Evolutionary conservation across 179 eudicot genomes (phyloP), one percentile per base, ranked within the genome.

Genomic region (Spergularia azorica): DNA sequence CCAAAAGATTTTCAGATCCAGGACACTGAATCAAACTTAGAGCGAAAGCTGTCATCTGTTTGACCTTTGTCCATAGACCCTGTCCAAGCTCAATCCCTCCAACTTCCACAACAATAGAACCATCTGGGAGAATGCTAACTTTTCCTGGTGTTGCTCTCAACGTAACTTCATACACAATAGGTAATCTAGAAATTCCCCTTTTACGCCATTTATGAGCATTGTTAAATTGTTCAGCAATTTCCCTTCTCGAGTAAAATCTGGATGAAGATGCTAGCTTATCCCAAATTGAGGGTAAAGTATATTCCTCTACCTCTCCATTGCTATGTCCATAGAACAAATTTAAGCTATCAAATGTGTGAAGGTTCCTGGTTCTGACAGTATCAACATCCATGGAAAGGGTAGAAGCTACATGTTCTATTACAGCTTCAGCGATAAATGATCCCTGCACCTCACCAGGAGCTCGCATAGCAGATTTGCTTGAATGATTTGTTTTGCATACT

Each of bases 51-150:
- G 94, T 67, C 88, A 90, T 90, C 79, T 95, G 99, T 78, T 87
- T 93, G 14, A 95, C 99, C 88, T 95, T 95, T 8, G 99, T 95
- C 97, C 97, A 93, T 10, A 95, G 87, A 80, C 99, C 99, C 82
- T 95, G 97, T 16, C 99, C 99, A 57, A 92, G 61, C 80, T 94
- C 98, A 75, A 94, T 90, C 66, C 98, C 98, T 74, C 98, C 98
- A 64, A 94, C 92, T 87, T 94, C 98, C 16, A 91, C 98, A 71
- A 87, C 94, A 56, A 94, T 61, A 4, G 98, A 94, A 41, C 98
- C 98, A 85, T 94, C 98, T 41, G 55, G 39, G 14, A 94, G 91
- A 77, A 94, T 88, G 69, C 95, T 87, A 77, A 94, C 98, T 88
- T 87, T 92, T 64, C 96, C 98, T 0, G 98, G 98, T 32, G 94